Conservation (phyloP, 495 filamentous ascomycete genomes). For the Trichoderma virens region DNA sequence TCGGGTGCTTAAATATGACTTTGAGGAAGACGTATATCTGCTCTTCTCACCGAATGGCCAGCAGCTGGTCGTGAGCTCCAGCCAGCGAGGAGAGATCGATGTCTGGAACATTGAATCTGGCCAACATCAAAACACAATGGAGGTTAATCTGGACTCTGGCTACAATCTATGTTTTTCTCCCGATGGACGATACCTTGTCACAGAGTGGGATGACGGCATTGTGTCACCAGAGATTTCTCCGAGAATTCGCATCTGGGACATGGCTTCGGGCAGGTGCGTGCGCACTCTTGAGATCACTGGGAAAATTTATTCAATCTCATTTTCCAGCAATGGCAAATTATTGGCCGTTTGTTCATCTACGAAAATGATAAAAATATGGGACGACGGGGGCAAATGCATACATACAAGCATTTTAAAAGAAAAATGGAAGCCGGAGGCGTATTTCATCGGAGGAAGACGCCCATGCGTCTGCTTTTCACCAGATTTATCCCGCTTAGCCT, state of each 20-base stretch:
- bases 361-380: too few relatives aligned
- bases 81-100: not conserved
- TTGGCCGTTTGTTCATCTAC: too few relatives aligned
- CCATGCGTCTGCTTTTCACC: too few relatives aligned
- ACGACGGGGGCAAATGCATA: too few relatives aligned
- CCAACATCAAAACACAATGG: not conserved
- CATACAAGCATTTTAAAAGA: too few relatives aligned
- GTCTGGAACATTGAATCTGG: slow-evolving; percentile 12
- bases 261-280: not conserved
- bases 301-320: not conserved
- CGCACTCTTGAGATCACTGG: not conserved
- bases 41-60: slow-evolving; percentile 13
- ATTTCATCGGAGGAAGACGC: too few relatives aligned
- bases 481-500: slow-evolving; percentile 18
- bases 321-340: slow-evolving; percentile 11
- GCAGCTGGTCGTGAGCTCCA: not conserved
- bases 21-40: not conserved
- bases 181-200: too few relatives aligned
- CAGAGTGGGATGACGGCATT: too few relatives aligned
- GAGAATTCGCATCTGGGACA: slow-evolving; percentile 13
- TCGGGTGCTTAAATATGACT: too few relatives aligned
- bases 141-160: not conserved
- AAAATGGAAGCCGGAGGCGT: too few relatives aligned
- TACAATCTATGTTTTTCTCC: slow-evolving; percentile 1
- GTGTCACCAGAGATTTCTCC: too few relatives aligned